These are phyloP conservation scores for Starmerella etchellsii DNA, from an alignment of 805 yeast genomes.

Conservation along the genomic window DNA sequence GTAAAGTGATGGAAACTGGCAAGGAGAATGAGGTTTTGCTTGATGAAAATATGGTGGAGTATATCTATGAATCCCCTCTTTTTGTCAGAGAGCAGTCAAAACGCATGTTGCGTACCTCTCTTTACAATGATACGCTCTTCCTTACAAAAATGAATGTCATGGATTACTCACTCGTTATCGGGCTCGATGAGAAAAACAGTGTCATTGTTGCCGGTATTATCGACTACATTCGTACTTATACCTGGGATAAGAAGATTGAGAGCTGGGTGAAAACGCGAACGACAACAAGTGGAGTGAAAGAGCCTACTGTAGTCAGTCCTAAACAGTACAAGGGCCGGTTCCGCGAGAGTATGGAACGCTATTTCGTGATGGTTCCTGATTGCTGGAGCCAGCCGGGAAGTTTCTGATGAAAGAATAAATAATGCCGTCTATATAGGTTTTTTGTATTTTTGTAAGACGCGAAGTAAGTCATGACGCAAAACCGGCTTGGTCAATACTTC, in stretches of 20 bases:
- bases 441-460: slow-evolving; percentile 10
- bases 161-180: slow-evolving; percentile 94
- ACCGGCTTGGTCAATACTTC: slow-evolving; percentile 83
- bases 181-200: slow-evolving; percentile 52
- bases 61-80: slow-evolving; percentile 88
- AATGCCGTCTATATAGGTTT: too few relatives aligned
- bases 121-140: slow-evolving; percentile 91
- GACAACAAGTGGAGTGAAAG: slow-evolving; percentile 74
- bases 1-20: slow-evolving; percentile 95
- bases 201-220: slow-evolving; percentile 86
- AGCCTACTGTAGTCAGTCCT: slow-evolving; percentile 95
- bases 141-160: slow-evolving; percentile 94
- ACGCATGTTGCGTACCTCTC: slow-evolving; percentile 67
- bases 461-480: slow-evolving; percentile 28
- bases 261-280: slow-evolving; percentile 98
- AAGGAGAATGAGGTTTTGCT: slow-evolving; percentile 83
- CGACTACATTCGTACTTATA: slow-evolving; percentile 85
- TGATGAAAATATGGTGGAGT: slow-evolving; percentile 97
- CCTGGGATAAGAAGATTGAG: slow-evolving; percentile 97
- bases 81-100: slow-evolving; percentile 89
- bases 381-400: slow-evolving; percentile 24
- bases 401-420: not conserved
- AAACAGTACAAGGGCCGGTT: slow-evolving; percentile 87
- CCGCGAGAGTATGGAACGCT: slow-evolving; percentile 95
- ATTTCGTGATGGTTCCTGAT: slow-evolving; percentile 88